These are phyloP conservation scores for Microbotryomycetes sp. DNA, from an alignment of 1,284 basidiomycete genomes.

Conservation along the genomic window DNA sequence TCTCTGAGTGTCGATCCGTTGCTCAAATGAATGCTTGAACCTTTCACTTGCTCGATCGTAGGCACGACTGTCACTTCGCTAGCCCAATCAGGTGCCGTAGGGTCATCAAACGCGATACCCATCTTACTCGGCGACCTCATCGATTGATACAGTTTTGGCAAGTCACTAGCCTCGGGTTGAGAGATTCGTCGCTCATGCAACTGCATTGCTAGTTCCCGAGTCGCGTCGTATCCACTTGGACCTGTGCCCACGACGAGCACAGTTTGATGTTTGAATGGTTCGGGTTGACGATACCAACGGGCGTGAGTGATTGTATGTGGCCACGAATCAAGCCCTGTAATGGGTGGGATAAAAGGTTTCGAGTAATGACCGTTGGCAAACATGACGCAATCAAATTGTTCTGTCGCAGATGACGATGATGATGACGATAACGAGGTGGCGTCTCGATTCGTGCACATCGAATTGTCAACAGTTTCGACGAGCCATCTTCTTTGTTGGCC, in stretches of 20 bases:
- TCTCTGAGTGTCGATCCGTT: constrained; percentile 34
- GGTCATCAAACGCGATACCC: constrained; percentile 26
- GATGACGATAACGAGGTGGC: no score
- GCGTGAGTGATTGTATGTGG: constrained; percentile 46
- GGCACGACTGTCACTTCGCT: constrained; percentile 39
- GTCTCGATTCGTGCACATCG: neutral
- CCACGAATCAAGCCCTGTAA: constrained; percentile 45
- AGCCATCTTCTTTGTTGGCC: constrained; percentile 32
- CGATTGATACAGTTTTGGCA: constrained; percentile 40
- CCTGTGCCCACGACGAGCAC: constrained; percentile 51
- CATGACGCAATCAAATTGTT: constrained; percentile 41
- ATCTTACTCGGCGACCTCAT: constrained; percentile 27
- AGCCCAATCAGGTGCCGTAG: constrained; percentile 38
- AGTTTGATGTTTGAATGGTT: constrained; percentile 37
- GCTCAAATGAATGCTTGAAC: constrained; percentile 37
- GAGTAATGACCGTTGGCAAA: constrained; percentile 49
- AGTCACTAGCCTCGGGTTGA: neutral
- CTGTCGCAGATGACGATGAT: constrained; percentile 8
- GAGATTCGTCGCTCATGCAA: constrained; percentile 34
- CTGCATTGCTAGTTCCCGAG: constrained; percentile 46
- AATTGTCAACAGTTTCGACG: constrained; percentile 27
- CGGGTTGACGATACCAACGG: constrained; percentile 46
- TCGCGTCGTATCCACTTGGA: constrained; percentile 50
- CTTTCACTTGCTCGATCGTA: constrained; percentile 40
- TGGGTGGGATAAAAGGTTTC: constrained; percentile 46